A percentile compares a stretch with the other conserved stretches of the same genome.
Conservation (phyloP, 192 early-diverging fungal species). For the Pecoramyces ruminantium region DNA sequence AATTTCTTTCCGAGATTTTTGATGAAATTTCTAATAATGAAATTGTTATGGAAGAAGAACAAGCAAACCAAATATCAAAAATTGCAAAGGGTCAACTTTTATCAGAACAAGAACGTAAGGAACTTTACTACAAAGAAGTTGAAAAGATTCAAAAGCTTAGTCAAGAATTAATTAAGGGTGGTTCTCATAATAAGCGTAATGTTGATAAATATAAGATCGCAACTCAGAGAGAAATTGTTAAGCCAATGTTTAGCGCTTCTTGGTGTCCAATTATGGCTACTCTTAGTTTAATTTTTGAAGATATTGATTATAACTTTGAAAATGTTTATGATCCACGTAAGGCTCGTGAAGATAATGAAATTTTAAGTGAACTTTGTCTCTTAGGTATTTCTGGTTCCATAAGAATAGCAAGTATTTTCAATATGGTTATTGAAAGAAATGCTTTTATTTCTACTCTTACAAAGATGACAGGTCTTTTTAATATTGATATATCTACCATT, state of each 20-base stretch:
- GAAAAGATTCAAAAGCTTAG: neutral
- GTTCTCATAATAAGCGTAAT: neutral
- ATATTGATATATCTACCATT: neutral
- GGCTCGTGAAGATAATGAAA: neutral
- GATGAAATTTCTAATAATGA: constrained; percentile 6
- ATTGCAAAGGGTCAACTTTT: neutral
- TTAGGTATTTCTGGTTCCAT: neutral
- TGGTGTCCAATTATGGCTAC: neutral
- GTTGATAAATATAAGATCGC: neutral
- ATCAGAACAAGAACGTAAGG: neutral
- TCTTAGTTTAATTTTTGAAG: neutral
- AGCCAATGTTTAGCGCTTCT: neutral
- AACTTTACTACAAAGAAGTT: neutral
- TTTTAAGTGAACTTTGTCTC: constrained; percentile 1
- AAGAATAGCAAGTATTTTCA: neutral
- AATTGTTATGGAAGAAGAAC: constrained; percentile 5
- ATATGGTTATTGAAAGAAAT: constrained; percentile 2
- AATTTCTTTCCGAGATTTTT: constrained; percentile 3
- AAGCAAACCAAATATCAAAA: neutral
- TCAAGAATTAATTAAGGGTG: neutral
- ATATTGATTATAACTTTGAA: neutral
- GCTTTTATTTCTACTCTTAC: constrained; percentile 1
- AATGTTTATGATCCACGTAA: neutral
- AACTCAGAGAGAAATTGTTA: neutral
- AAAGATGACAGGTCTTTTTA: constrained; percentile 1